phyloP scores from a whole-genome alignment of 2,329 filamentous ascomycete genomes.

The Aspergillus sp. region DNA sequence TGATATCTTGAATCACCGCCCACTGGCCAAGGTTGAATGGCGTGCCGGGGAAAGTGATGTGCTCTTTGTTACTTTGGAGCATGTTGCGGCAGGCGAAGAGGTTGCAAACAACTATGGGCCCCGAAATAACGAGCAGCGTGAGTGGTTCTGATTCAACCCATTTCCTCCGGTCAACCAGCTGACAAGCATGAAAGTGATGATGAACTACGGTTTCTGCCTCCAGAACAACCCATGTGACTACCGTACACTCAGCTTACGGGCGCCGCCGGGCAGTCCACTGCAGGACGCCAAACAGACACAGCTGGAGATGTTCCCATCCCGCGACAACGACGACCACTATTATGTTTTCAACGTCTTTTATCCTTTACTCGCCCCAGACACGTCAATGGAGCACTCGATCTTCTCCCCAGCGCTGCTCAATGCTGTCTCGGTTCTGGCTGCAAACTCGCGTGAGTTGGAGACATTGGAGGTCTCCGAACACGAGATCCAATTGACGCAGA shows the following conservation, averaged over 20 bases:
- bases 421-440: conserved; percentile 40
- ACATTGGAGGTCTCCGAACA: conserved; percentile 32
- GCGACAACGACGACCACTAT: conserved; percentile 36
- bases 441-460: conserved; percentile 42
- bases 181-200: conserved; percentile 33
- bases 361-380: conserved; percentile 35
- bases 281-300: conserved; percentile 35
- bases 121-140: conserved; percentile 71
- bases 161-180: neutral
- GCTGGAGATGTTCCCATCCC: conserved; percentile 32
- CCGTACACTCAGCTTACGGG: conserved; percentile 40
- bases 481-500: conserved; percentile 26
- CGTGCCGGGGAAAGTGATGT: conserved; percentile 42
- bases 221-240: conserved; percentile 44
- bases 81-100: conserved; percentile 53
- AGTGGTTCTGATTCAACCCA: conserved; percentile 7
- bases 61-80: conserved; percentile 43
- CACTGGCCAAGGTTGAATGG: conserved; percentile 61
- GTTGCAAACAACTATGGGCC: conserved; percentile 70
- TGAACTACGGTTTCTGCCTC: conserved; percentile 49
- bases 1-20: conserved; percentile 71
- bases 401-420: conserved; percentile 46
- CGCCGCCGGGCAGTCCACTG: conserved; percentile 39
- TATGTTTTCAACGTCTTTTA: conserved; percentile 47
- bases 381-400: conserved; percentile 38